Evolutionary conservation across 2,329 filamentous ascomycete species (phyloP), one percentile per base, ranked within the genome.

Genomic region (Rhynchosporium graminicola): DNA sequence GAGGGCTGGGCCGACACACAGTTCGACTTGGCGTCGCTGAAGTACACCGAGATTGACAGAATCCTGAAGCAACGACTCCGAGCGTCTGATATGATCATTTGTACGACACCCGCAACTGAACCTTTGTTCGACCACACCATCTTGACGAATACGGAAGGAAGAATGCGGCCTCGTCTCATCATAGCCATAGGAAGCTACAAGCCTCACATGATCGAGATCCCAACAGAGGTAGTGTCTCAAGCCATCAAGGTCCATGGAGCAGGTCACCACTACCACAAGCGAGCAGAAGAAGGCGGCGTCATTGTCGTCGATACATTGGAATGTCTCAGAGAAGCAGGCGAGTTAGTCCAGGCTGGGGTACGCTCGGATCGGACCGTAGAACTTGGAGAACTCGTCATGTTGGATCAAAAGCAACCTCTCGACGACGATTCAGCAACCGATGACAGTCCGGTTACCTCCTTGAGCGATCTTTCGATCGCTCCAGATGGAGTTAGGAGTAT

Each of bases 271-370:
- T 86, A 86, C 63, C 89, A 92, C 73, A 89, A 82, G 70, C 84
- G 87, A 65, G 85, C 84, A 0, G 74, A 79, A 2, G 87, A 89
- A 68, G 86, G 86, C 0, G 86, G 85, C 0, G 86, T 84, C 13
- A 80, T 92, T 31, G 82, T 91, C 4, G 89, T 92, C 4, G 89
- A 92, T 72, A 93, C 89, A 9, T 80, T 96, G 0, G 90, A 90
- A 0, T 92, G 89, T 51, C 74, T 97, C 48, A 87, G 87, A 69
- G 91, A 97, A 73, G 90, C 93, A 0, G 94, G 94, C 0, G 94
- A 98, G 78, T 80, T 98, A 54, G 88, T 96, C 9, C 85, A 91
- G 67, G 91, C 91, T 0, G 87, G 86, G 0, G 79, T 97, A 33
- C 80, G 81, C 28, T 87, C 90, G 0, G 82, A 86, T 51, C 88